These are phyloP conservation scores for Cladophialophora exuberans DNA, from an alignment of 2,329 filamentous ascomycete species.

Conservation along the genomic window DNA sequence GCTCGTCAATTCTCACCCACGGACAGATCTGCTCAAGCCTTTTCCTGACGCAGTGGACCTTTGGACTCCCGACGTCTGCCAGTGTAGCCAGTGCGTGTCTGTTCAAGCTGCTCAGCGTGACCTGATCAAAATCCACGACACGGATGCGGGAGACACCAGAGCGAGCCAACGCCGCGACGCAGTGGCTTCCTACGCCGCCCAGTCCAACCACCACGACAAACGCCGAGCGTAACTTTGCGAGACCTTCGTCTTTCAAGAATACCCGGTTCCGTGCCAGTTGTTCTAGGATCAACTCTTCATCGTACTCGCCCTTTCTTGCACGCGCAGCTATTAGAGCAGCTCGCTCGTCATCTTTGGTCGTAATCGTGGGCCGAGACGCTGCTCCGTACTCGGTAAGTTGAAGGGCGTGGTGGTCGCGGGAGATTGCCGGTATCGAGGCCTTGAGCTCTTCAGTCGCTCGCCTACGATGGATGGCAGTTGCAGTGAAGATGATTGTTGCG, in stretches of 20 bases:
- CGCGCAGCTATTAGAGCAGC: slow-evolving; percentile 61
- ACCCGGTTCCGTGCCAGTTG: slow-evolving; percentile 91
- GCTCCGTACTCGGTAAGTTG: slow-evolving; percentile 56
- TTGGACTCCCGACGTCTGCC: slow-evolving; percentile 88
- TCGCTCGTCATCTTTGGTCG: slow-evolving; percentile 57
- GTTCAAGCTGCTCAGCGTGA: slow-evolving; percentile 91
- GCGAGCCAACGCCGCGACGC: slow-evolving; percentile 79
- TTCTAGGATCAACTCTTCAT: slow-evolving; percentile 84
- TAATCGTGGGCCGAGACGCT: slow-evolving; percentile 33
- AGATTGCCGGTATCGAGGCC: slow-evolving; percentile 54
- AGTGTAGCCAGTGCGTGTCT: slow-evolving; percentile 94
- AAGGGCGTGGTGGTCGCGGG: slow-evolving; percentile 27
- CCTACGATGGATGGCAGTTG: slow-evolving; percentile 59
- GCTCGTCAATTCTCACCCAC: slow-evolving; percentile 87
- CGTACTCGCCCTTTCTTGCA: slow-evolving; percentile 66
- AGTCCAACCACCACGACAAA: slow-evolving; percentile 91
- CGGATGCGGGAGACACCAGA: slow-evolving; percentile 88
- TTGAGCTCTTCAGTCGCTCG: slow-evolving; percentile 62
- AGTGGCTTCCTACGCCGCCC: slow-evolving; percentile 93
- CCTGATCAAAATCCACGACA: slow-evolving; percentile 96
- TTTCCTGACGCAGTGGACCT: slow-evolving; percentile 81
- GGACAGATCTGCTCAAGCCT: slow-evolving; percentile 84
- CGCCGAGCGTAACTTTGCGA: slow-evolving; percentile 75
- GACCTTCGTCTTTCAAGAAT: slow-evolving; percentile 81
- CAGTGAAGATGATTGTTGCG: slow-evolving; percentile 55